Evolutionary conservation across 352 stramenopile species (phyloP).

Genomic region (Peronosclerospora sorghi): DNA sequence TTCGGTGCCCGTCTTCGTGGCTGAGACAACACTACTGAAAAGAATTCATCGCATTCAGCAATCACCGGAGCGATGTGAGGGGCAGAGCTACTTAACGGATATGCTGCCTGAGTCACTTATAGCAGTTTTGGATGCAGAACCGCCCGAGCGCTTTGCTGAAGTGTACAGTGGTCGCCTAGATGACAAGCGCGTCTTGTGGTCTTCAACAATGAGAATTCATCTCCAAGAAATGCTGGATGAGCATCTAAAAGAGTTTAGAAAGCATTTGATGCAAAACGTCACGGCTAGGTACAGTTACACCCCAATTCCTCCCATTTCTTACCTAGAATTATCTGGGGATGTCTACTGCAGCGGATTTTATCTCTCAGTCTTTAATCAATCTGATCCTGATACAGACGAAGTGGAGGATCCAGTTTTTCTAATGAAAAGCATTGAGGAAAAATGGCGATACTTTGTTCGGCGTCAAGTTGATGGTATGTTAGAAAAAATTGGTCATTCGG

Average conservation of each 20-base stretch:
- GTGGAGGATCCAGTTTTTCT: slow-evolving; percentile 67
- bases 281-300: slow-evolving; percentile 47
- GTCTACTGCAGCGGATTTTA: slow-evolving; percentile 73
- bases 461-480: slow-evolving; percentile 34
- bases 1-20: slow-evolving; percentile 30
- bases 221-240: slow-evolving; percentile 64
- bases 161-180: slow-evolving; percentile 42
- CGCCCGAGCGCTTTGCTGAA: slow-evolving; percentile 48
- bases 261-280: slow-evolving; percentile 42
- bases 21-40: slow-evolving; percentile 51
- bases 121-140: slow-evolving; percentile 48
- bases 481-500: slow-evolving; percentile 31
- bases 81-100: slow-evolving; percentile 56
- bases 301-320: slow-evolving; percentile 55
- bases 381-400: slow-evolving; percentile 36
- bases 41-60: slow-evolving; percentile 52
- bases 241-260: slow-evolving; percentile 59
- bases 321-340: slow-evolving; percentile 57
- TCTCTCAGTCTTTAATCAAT: slow-evolving; percentile 52
- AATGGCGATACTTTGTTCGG: slow-evolving; percentile 47
- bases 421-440: slow-evolving; percentile 72
- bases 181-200: slow-evolving; percentile 68
- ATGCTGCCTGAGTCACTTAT: slow-evolving; percentile 71
- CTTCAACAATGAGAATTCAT: slow-evolving; percentile 51
- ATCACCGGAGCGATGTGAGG: slow-evolving; percentile 28